These are phyloP conservation scores for Catharanthus roseus DNA, from an alignment of 257 asterid genomes.

Conservation along the genomic window DNA sequence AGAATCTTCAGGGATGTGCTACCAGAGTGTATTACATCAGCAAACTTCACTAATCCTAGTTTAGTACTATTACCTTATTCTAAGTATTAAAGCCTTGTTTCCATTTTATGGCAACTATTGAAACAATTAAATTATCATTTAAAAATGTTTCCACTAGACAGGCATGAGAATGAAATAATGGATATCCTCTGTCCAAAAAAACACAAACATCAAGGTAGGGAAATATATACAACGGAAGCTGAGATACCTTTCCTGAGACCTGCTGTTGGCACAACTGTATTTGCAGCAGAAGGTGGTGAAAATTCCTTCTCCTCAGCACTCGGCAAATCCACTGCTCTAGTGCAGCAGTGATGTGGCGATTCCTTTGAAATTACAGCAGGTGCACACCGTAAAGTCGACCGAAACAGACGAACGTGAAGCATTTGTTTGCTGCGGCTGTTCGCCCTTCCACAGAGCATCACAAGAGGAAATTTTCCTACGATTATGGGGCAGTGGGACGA, in stretches of 20 bases:
- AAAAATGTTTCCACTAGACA: slow-evolving; percentile 6
- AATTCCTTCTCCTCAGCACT: slow-evolving; percentile 55
- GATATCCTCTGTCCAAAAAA: slow-evolving; percentile 44
- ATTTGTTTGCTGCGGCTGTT: slow-evolving; percentile 21
- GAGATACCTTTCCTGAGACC: slow-evolving; percentile 78
- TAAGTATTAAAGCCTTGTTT: no score
- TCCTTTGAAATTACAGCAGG: slow-evolving; percentile 49
- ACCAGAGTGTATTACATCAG: no score
- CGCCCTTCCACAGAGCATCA: no score
- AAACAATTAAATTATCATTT: no score
- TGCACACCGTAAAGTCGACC: slow-evolving; percentile 28
- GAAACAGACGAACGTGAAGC: slow-evolving; percentile 37
- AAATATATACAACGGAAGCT: slow-evolving; percentile 16
- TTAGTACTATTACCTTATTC: no score
- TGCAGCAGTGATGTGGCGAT: slow-evolving; percentile 50
- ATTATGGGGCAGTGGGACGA: no score
- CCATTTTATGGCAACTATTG: no score
- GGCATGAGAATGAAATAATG: slow-evolving; percentile 35
- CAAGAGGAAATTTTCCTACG: no score
- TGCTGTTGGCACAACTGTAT: slow-evolving; percentile 62
- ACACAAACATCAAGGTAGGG: slow-evolving; percentile 15
- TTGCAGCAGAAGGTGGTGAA: slow-evolving; percentile 48
- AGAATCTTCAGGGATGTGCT: no score
- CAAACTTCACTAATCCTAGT: no score
- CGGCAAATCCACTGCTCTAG: slow-evolving; percentile 35